Evolutionary conservation across 2,329 filamentous ascomycete genomes (phyloP), one percentile per base, ranked within the genome.

Genomic region (Aureobasidium zeae): DNA sequence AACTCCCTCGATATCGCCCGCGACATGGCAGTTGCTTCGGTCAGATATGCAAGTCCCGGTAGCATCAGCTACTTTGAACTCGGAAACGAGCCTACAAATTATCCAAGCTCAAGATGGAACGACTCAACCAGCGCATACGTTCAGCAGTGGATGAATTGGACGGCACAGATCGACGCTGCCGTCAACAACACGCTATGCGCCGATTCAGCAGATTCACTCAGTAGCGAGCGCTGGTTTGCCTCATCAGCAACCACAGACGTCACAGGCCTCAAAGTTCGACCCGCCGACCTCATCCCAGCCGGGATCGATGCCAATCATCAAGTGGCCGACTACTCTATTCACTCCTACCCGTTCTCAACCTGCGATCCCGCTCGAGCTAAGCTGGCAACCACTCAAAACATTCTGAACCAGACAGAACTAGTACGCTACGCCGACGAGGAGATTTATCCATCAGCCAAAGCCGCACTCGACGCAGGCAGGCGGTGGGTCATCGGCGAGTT

Each of bases 401-500:
- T 57, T 16, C 45, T 58, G 11, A 58, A 58, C 38, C 56, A 58
- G 45, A 58, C 53, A 2, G 50, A 49, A 12, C 50, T 58, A 0
- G 35, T 48, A 6, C 36, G 45, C 6, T 58, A 58, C 35, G 55
- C 55, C 5, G 51, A 54, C 24, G 50, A 51, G 2, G 55, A 57
- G 15, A 57, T 58, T 31, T 52, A 53, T 10, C 56, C 56, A 3
- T 57, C 55, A 1, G 55, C 54, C 1, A 43, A 52, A 28, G 55
- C 56, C 2, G 54, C 56, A 4, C 48, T 57, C 8, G 54, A 53
- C 20, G 47, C 49, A 6, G 55, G 53, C 15, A 51, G 38, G n/a
- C 44, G 47, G 1, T 58, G 56, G 56, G 51, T 57, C 34, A 57
- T 66, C 12, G 64, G 62, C 26, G 64, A 67, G 47, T 63, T 62